phyloP scores from a whole-genome alignment of 768 basidiomycete species.

The Termitomyces sp. region DNA sequence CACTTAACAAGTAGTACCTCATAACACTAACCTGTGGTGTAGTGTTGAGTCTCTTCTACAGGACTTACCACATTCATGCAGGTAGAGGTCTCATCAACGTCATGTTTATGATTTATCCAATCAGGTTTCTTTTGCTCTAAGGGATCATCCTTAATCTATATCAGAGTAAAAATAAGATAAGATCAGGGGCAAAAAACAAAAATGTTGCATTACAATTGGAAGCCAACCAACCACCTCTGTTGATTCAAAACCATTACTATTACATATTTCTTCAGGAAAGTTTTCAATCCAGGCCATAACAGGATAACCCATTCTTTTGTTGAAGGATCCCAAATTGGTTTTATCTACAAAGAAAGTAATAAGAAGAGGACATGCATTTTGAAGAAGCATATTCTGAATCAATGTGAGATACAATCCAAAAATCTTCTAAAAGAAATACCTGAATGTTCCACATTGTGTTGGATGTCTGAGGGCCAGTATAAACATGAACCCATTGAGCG shows the following conservation, averaged over 20 bases:
- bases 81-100: conserved; percentile 34
- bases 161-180: too few species aligned
- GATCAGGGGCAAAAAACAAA: not conserved
- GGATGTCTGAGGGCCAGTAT: not conserved
- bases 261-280: conserved; percentile 27
- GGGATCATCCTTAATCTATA: conserved; percentile 24
- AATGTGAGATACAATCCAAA: not conserved
- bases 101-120: conserved; percentile 29
- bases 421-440: not conserved
- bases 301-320: conserved; percentile 31
- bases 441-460: not conserved
- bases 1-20: too few species aligned
- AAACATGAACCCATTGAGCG: not conserved
- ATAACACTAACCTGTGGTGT: too few species aligned
- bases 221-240: conserved; percentile 32
- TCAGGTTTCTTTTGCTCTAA: conserved; percentile 23
- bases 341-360: conserved; percentile 40
- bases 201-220: conserved; percentile 23
- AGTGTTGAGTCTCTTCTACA: too few species aligned
- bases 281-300: conserved; percentile 29
- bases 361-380: conserved; percentile 12
- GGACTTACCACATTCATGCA: too few species aligned
- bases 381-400: not conserved
- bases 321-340: conserved; percentile 32
- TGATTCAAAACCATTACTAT: conserved; percentile 29